Conservation (phyloP, 331 rosid genomes). For the Erythrophleum ivorense region DNA sequence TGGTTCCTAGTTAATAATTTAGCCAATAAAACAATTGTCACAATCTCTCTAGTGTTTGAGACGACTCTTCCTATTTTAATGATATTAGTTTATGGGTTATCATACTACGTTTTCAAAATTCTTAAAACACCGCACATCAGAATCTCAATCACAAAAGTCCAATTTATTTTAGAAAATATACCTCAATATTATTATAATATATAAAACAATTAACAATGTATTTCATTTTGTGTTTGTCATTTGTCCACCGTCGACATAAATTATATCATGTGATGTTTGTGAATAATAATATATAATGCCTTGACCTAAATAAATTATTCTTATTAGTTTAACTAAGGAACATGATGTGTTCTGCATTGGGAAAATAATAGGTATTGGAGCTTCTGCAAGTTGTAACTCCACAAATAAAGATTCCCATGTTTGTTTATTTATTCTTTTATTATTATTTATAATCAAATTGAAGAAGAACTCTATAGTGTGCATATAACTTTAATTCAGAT, state of each 20-base stretch:
- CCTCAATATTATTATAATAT: background rate
- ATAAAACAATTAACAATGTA: background rate
- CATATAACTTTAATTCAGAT: background rate
- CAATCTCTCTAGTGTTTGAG: background rate
- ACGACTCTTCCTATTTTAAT: background rate
- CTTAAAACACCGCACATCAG: conserved; percentile 6
- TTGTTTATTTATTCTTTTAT: background rate
- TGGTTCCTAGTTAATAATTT: background rate
- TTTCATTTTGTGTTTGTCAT: conserved; percentile 5
- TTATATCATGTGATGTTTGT: conserved; percentile 28
- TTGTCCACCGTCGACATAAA: conserved; percentile 47
- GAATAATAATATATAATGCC: conserved; percentile 2
- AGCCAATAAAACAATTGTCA: background rate
- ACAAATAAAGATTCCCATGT: conserved; percentile 32
- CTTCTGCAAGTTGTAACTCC: conserved; percentile 32
- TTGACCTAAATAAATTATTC: conserved; percentile 29
- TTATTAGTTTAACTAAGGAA: background rate
- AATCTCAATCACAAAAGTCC: conserved; percentile 43
- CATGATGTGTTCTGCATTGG: conserved; percentile 5
- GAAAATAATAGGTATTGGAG: conserved; percentile 12
- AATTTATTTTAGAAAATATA: background rate
- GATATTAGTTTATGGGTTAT: background rate
- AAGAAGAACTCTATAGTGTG: background rate
- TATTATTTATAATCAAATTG: conserved; percentile 2
- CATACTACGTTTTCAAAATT: background rate